A percentile compares a stretch with the other conserved stretches of the same genome.
These are phyloP conservation scores for Arthroderma sp. DNA, from an alignment of 2,329 filamentous ascomycete species.

Conservation along the genomic window DNA sequence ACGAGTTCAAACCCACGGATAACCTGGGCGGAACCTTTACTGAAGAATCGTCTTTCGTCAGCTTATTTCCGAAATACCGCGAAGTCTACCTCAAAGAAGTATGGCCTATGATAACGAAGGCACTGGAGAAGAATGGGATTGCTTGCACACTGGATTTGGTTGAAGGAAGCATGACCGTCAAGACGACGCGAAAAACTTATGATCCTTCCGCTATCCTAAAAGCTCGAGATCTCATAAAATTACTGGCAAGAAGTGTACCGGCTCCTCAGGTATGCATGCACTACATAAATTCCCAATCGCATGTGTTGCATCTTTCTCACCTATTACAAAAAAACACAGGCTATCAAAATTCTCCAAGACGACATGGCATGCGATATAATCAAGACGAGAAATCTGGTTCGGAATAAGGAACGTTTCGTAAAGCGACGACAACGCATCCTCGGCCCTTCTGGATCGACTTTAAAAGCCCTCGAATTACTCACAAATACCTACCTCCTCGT, in stretches of 20 bases:
- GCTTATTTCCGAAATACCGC: constrained; percentile 87
- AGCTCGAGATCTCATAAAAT: constrained; percentile 83
- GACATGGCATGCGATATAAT: constrained; percentile 87
- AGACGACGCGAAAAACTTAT: constrained; percentile 81
- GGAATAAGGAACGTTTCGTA: constrained; percentile 90
- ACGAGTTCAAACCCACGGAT: constrained; percentile 72
- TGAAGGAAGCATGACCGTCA: constrained; percentile 92
- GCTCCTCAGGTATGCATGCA: constrained; percentile 50
- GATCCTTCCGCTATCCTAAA: constrained; percentile 91
- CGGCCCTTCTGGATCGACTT: constrained; percentile 77
- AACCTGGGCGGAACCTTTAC: constrained; percentile 75
- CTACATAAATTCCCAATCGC: background rate
- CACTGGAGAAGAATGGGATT: constrained; percentile 76
- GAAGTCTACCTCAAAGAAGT: constrained; percentile 85
- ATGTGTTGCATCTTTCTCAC: background rate
- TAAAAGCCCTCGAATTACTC: constrained; percentile 86
- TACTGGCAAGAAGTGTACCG: constrained; percentile 81
- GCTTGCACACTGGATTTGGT: constrained; percentile 87
- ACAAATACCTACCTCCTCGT: constrained; percentile 89
- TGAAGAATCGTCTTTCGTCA: constrained; percentile 80
- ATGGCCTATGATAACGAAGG: constrained; percentile 81
- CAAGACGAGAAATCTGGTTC: constrained; percentile 80
- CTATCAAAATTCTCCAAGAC: constrained; percentile 87
- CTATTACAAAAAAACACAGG: constrained; percentile 26
- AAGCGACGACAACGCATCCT: constrained; percentile 88